Conservation (phyloP, 2,329 filamentous ascomycete genomes). For the Paraphaeosphaeria sporulosa region DNA sequence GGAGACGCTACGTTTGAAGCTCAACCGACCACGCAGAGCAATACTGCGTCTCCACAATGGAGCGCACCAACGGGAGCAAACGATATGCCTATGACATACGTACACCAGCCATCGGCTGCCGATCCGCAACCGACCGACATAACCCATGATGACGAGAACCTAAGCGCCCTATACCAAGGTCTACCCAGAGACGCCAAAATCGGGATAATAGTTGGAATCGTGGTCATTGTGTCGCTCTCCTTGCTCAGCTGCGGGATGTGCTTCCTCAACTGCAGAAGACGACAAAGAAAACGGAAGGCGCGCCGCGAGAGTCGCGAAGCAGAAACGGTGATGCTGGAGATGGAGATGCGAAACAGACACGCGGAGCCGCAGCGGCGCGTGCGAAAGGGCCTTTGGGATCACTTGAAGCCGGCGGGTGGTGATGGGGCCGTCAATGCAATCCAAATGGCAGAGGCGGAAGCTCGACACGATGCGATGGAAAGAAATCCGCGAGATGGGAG, state of each 20-base stretch:
- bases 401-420: conserved; percentile 7
- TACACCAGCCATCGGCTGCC: neutral
- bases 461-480: neutral
- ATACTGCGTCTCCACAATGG: neutral
- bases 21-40: neutral
- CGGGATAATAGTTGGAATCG: conserved; percentile 24
- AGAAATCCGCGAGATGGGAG: neutral
- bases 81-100: neutral
- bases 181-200: conserved; percentile 21
- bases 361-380: neutral
- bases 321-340: conserved; percentile 18
- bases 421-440: neutral
- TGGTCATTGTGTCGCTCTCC: conserved; percentile 20
- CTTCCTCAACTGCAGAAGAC: conserved; percentile 18
- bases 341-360: conserved; percentile 17
- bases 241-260: conserved; percentile 21
- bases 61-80: neutral
- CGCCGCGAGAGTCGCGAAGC: conserved; percentile 4
- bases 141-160: neutral
- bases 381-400: conserved; percentile 21
- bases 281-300: conserved; percentile 10
- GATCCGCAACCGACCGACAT: neutral
- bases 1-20: conserved; percentile 1
- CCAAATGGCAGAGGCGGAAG: neutral
- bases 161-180: neutral